Conservation (phyloP, 495 filamentous ascomycete species). For the Aspergillus nanangensis region DNA sequence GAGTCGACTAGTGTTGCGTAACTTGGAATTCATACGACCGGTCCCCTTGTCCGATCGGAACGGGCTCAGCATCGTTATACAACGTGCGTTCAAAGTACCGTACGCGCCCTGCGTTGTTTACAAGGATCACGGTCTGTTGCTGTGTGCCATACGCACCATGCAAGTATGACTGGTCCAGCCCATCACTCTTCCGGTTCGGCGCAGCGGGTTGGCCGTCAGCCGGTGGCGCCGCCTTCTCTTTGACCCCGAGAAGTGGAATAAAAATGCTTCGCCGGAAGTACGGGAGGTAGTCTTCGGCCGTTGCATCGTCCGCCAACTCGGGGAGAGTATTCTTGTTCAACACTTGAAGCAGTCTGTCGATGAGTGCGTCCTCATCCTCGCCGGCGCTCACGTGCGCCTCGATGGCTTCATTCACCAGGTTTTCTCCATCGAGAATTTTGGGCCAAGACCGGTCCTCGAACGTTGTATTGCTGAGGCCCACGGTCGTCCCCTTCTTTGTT, state of each 20-base stretch:
- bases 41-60: constrained; percentile 59
- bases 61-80: constrained; percentile 63
- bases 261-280: constrained; percentile 78
- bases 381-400: constrained; percentile 38
- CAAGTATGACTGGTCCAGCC: constrained; percentile 24
- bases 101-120: constrained; percentile 69
- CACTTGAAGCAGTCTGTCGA: constrained; percentile 64
- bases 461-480: constrained; percentile 82
- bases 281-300: constrained; percentile 66
- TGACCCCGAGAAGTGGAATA: constrained; percentile 66
- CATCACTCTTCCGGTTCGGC: constrained; percentile 10
- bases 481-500: constrained; percentile 54
- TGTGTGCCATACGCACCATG: constrained; percentile 77
- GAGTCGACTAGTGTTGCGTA: neutral
- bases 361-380: constrained; percentile 57
- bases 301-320: constrained; percentile 39
- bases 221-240: constrained; percentile 30
- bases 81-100: constrained; percentile 81
- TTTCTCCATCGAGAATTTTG: constrained; percentile 66
- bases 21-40: constrained; percentile 36
- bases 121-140: constrained; percentile 81
- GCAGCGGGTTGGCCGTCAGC: constrained; percentile 41
- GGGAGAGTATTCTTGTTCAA: constrained; percentile 74
- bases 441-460: constrained; percentile 74
- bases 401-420: constrained; percentile 44